These are phyloP conservation scores for Colletotrichum higginsianum DNA, from an alignment of 2,329 filamentous ascomycete species.

Conservation along the genomic window DNA sequence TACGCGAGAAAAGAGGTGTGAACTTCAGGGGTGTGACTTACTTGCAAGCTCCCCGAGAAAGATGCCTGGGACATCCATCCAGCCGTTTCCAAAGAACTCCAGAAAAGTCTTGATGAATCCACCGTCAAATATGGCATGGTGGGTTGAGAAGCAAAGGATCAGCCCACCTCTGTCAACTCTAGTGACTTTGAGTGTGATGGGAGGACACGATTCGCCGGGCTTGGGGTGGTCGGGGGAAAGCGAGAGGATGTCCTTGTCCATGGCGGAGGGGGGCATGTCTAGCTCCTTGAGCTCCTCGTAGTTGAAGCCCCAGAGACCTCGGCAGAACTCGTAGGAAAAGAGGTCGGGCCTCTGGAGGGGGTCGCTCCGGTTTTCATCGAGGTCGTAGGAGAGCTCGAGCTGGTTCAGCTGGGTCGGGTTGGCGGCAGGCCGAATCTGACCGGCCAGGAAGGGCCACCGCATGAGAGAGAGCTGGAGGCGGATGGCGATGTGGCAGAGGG, in stretches of 20 bases:
- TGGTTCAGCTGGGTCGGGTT: background rate
- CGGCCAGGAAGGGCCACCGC: slow-evolving; percentile 32
- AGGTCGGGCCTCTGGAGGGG: background rate
- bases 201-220: slow-evolving; percentile 27
- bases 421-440: slow-evolving; percentile 12
- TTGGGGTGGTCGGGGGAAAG: slow-evolving; percentile 30
- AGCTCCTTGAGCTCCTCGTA: background rate
- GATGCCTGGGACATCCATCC: background rate
- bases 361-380: background rate
- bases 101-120: slow-evolving; percentile 29
- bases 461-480: slow-evolving; percentile 3
- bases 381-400: slow-evolving; percentile 25
- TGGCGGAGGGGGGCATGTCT: slow-evolving; percentile 10
- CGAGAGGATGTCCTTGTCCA: slow-evolving; percentile 34
- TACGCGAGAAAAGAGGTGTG: background rate
- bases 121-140: slow-evolving; percentile 51
- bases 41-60: slow-evolving; percentile 6
- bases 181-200: slow-evolving; percentile 19
- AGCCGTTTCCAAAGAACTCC: slow-evolving; percentile 23
- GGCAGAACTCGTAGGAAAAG: background rate
- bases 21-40: background rate
- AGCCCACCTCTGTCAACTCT: slow-evolving; percentile 2
- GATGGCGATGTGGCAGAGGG: background rate
- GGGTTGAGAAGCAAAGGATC: slow-evolving; percentile 54
- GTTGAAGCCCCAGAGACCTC: background rate